Evolutionary conservation across 768 basidiomycete species (phyloP), one percentile per base, ranked within the genome.

Genomic region (Lactarius deliciosus): DNA sequence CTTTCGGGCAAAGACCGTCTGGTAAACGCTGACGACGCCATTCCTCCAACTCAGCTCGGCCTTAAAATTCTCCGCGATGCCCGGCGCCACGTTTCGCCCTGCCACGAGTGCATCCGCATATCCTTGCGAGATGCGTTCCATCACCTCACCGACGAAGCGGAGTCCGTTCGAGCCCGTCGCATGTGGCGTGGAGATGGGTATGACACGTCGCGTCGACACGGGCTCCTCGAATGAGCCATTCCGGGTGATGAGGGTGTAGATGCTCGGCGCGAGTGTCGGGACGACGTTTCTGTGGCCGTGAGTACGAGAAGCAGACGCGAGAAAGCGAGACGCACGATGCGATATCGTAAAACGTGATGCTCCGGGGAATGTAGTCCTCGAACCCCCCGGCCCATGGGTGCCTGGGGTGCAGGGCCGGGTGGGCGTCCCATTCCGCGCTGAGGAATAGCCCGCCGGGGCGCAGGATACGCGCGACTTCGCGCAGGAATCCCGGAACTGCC

Each of bases 361-460:
- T 63, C 22, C 20, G n/a, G 5, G 70, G 68, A 2, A 70, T 66
- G 38, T 65, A 59, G 0, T 45, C 47, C 7, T 41, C 57, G 34
- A 34, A 57, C 3, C 54, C 43, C 30, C 16, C 55, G 45, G 54
- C 38, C 50, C 13, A 34, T 20, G 68, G 68, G 56, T 71, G 68
- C 28, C 9, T 38, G 13, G 68, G 70, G 32, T 71, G 68, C 9
- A 71, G 62, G 32, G 73, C 64, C 0, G 83, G 79, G 41, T 73
- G 76, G 30, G 80, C 78, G 41, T 77, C 79, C 81, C 87, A 85
- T 76, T 92, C 90, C 50, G 81, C 81, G 1, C 86, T 86, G 9
- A 89, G 68, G 73, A 91, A 88, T 16, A 92, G 75, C 1, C 91
- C 91, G n/a, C 86, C 86, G 5, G 85, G 84, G 55, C 85, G 84